These are phyloP conservation scores for Canariomyces notabilis DNA, from an alignment of 2,329 filamentous ascomycete genomes.

Conservation along the genomic window DNA sequence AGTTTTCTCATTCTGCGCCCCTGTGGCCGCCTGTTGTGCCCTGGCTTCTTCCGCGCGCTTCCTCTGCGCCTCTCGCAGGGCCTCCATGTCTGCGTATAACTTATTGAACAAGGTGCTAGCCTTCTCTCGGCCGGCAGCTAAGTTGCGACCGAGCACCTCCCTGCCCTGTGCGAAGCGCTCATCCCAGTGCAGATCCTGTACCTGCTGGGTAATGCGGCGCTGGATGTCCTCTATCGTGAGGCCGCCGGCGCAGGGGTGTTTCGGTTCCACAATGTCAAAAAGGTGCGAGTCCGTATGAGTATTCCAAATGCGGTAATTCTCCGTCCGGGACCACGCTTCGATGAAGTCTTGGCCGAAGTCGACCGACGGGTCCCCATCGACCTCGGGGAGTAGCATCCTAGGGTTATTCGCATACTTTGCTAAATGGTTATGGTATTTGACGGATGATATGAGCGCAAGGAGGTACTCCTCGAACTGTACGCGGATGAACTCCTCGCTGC, in stretches of 20 bases:
- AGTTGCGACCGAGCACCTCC: conserved; percentile 80
- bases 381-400: conserved; percentile 56
- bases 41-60: conserved; percentile 55
- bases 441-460: conserved; percentile 76
- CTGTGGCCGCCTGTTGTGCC: conserved; percentile 14
- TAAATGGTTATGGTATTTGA: conserved; percentile 79
- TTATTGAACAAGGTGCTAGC: conserved; percentile 82
- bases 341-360: conserved; percentile 86
- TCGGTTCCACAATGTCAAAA: conserved; percentile 90
- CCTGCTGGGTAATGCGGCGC: conserved; percentile 80
- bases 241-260: conserved; percentile 88
- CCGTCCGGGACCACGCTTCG: conserved; percentile 78
- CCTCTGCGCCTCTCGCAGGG: conserved; percentile 67
- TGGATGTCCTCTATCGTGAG: conserved; percentile 93
- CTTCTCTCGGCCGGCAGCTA: conserved; percentile 84
- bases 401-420: conserved; percentile 50
- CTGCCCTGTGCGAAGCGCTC: conserved; percentile 78
- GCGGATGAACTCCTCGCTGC: conserved; percentile 95
- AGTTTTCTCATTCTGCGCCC: conserved; percentile 7
- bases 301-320: conserved; percentile 89
- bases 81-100: conserved; percentile 86
- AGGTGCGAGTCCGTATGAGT: conserved; percentile 75
- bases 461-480: conserved; percentile 97
- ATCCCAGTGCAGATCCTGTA: conserved; percentile 89
- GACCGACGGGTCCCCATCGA: conserved; percentile 75